Evolutionary conservation across 768 basidiomycete species (phyloP).

Genomic region (Psilocybe cubensis): DNA sequence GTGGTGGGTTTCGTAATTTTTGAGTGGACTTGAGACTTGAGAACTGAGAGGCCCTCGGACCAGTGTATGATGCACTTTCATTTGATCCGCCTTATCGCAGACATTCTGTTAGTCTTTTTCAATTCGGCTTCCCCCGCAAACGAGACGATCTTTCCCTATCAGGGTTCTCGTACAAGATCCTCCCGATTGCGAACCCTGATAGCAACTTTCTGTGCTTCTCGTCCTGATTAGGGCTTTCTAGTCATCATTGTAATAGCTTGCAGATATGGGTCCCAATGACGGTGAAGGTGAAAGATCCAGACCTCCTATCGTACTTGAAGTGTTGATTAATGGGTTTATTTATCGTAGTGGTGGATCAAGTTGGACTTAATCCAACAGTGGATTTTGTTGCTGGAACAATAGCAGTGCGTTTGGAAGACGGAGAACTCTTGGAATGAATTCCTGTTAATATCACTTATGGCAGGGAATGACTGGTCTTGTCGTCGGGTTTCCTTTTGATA

Average conservation of each 20-base stretch:
- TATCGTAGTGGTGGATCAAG: neutral
- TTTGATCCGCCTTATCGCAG: constrained; percentile 2
- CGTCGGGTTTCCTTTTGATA: constrained; percentile 82
- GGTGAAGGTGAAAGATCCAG: constrained; percentile 13
- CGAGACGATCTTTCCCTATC: neutral
- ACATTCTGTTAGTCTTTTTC: neutral
- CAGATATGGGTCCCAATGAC: constrained; percentile 11
- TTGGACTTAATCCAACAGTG: constrained; percentile 58
- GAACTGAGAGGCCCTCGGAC: too few species aligned
- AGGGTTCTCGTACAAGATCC: neutral
- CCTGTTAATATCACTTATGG: neutral
- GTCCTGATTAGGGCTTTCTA: neutral
- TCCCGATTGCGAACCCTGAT: constrained; percentile 2
- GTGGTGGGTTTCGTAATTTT: too few species aligned
- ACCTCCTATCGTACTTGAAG: neutral
- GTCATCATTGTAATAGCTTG: neutral
- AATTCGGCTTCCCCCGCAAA: constrained; percentile 1
- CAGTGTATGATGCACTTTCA: too few species aligned
- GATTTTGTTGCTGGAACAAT: constrained; percentile 84
- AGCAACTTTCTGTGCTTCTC: neutral
- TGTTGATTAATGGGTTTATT: neutral
- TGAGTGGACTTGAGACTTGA: too few species aligned
- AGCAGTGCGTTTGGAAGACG: constrained; percentile 35
- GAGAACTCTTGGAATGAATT: neutral
- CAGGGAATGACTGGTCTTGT: constrained; percentile 68